A percentile compares a stretch with the other conserved stretches of the same genome.
Conservation (phyloP, 306 rosid species). For the Corylus heterophylla region DNA sequence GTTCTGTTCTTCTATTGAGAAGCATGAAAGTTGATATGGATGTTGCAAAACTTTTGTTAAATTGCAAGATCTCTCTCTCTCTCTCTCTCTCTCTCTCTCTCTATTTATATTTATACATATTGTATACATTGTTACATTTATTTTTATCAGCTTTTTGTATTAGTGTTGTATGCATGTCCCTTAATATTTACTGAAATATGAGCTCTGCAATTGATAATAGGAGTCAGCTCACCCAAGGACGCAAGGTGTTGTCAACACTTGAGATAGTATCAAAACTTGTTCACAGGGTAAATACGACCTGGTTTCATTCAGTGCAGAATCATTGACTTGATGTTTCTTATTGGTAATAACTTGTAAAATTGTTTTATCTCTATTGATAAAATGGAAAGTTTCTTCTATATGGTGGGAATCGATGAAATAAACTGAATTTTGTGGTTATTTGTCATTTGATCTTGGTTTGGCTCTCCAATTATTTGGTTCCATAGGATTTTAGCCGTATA, state of each 20-base stretch:
- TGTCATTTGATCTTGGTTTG: not conserved
- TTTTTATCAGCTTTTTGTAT: not conserved
- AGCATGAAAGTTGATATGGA: not conserved
- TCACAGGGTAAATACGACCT: conserved; percentile 59
- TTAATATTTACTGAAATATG: conserved; percentile 20
- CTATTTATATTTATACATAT: not conserved
- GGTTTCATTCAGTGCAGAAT: conserved; percentile 9
- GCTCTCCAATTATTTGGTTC: not conserved
- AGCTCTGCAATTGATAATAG: conserved; percentile 46
- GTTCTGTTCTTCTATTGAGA: not conserved
- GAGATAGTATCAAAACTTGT: conserved; percentile 84
- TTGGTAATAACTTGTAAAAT: conserved; percentile 10
- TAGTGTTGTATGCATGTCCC: not conserved
- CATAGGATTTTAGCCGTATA: not conserved
- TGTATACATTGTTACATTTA: not conserved
- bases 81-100: not conserved
- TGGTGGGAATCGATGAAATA: not conserved
- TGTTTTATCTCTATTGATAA: conserved; percentile 18
- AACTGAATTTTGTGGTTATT: not conserved
- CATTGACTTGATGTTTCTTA: conserved; percentile 17
- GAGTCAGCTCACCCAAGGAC: conserved; percentile 87
- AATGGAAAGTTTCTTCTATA: conserved; percentile 6
- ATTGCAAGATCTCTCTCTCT: not conserved
- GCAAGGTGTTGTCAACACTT: conserved; percentile 68
- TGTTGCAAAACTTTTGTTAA: not conserved